A percentile compares a stretch with the other conserved stretches of the same genome.
Evolutionary conservation across 768 basidiomycete genomes (phyloP).

Genomic region (Lactarius quietus): DNA sequence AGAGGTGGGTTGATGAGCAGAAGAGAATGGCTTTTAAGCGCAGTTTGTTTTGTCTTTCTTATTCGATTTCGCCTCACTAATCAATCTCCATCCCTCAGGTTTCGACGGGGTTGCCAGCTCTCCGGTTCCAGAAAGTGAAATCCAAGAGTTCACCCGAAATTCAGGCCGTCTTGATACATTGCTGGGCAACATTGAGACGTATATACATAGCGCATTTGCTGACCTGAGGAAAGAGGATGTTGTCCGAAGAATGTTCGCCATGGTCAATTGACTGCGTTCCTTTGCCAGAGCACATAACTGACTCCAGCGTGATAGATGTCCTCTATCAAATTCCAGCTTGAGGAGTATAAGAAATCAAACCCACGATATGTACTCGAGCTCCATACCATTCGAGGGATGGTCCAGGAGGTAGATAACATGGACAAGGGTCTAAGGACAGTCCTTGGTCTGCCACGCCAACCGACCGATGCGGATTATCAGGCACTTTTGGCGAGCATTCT

Average conservation of each 20-base stretch:
- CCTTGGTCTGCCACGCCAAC: too few species aligned
- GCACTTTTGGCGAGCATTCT: too few species aligned
- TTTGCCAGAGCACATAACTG: background rate
- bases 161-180: conserved; percentile 14
- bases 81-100: background rate
- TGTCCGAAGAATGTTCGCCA: conserved; percentile 8
- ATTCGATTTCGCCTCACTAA: background rate
- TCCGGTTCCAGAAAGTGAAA: conserved; percentile 1
- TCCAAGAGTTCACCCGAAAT: conserved; percentile 12
- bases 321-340: conserved; percentile 16
- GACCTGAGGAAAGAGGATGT: conserved; percentile 4
- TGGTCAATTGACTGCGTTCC: conserved; percentile 5
- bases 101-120: background rate
- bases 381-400: conserved; percentile 23
- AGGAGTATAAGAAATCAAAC: conserved; percentile 14
- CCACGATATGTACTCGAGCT: conserved; percentile 23
- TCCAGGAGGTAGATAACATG: conserved; percentile 23
- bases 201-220: conserved; percentile 10
- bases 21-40: conserved; percentile 9
- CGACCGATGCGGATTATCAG: too few species aligned
- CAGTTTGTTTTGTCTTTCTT: background rate
- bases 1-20: conserved; percentile 10
- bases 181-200: conserved; percentile 7
- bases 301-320: conserved; percentile 9
- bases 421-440: too few species aligned